These are phyloP conservation scores for Claviceps arundinis DNA, from an alignment of 2,329 filamentous ascomycete species.

Conservation along the genomic window DNA sequence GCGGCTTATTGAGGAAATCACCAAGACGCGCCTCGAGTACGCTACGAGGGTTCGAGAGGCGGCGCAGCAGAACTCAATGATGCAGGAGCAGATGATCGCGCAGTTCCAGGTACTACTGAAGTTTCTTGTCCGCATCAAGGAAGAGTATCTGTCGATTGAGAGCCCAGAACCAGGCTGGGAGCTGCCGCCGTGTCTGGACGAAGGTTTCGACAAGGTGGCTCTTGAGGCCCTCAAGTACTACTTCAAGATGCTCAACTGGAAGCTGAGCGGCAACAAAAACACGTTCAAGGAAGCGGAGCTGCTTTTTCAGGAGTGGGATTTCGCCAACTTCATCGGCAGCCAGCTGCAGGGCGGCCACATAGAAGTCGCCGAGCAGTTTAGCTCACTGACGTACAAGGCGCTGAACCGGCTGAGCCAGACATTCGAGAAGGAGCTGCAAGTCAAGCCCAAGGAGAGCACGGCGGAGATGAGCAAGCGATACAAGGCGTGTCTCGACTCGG, in stretches of 20 bases:
- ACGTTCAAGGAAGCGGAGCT: slow-evolving; percentile 98
- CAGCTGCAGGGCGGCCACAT: slow-evolving; percentile 89
- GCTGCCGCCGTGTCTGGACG: slow-evolving; percentile 87
- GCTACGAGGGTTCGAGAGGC: slow-evolving; percentile 93
- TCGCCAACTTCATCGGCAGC: slow-evolving; percentile 84
- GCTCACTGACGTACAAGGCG: slow-evolving; percentile 83
- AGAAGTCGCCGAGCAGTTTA: slow-evolving; percentile 96
- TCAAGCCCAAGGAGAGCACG: slow-evolving; percentile 69
- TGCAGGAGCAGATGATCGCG: slow-evolving; percentile 94
- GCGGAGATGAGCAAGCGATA: slow-evolving; percentile 93
- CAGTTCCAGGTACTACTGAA: slow-evolving; percentile 91
- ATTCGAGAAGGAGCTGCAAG: slow-evolving; percentile 82
- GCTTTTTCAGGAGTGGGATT: slow-evolving; percentile 94
- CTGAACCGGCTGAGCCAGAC: slow-evolving; percentile 76
- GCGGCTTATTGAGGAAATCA: slow-evolving; percentile 90
- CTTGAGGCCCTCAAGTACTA: slow-evolving; percentile 93
- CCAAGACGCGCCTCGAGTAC: slow-evolving; percentile 79
- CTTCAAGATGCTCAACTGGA: slow-evolving; percentile 98
- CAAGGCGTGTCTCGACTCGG: slow-evolving; percentile 88
- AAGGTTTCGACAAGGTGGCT: slow-evolving; percentile 86
- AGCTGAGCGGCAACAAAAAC: slow-evolving; percentile 93
- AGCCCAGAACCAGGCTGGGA: slow-evolving; percentile 89
- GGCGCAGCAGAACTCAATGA: slow-evolving; percentile 78
- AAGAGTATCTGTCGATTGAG: slow-evolving; percentile 72
- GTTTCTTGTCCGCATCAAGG: slow-evolving; percentile 84